Percentiles rank a stretch among this genome's conserved stretches.
Conservation (phyloP, 2,329 filamentous ascomycete species). For the Aspergillus novofumigatus region DNA sequence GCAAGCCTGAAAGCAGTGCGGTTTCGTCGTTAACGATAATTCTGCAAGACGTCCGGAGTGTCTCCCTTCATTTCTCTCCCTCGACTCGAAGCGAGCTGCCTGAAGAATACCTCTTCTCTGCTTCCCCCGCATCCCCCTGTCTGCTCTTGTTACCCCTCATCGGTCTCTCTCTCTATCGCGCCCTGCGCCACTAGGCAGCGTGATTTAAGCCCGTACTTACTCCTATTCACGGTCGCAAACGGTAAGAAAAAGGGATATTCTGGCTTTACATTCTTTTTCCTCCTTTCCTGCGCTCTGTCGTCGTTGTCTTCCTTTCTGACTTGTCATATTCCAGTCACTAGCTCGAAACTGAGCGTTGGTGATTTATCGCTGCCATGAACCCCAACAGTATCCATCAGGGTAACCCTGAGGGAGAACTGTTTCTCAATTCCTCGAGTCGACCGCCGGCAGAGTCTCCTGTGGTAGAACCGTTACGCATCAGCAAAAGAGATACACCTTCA, state of each 20-base stretch:
- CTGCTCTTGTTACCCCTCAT: background rate
- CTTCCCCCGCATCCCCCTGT: constrained; percentile 1
- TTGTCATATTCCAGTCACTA: background rate
- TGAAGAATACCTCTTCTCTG: constrained; percentile 5
- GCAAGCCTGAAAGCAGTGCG: background rate
- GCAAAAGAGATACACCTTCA: constrained; percentile 68
- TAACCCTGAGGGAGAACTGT: constrained; percentile 76
- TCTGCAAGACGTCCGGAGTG: background rate
- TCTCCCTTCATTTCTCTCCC: constrained; percentile 3
- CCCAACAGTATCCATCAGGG: constrained; percentile 51
- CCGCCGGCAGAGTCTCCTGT: constrained; percentile 64
- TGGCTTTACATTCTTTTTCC: constrained; percentile 5
- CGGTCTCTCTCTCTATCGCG: background rate
- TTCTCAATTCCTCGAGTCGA: constrained; percentile 44
- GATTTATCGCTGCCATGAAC: constrained; percentile 32
- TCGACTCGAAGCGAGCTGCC: background rate
- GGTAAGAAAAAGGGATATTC: background rate
- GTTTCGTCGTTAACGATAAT: background rate
- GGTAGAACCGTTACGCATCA: constrained; percentile 78
- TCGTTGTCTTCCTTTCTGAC: background rate
- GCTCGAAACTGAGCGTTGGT: background rate
- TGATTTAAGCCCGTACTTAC: background rate
- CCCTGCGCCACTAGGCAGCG: background rate
- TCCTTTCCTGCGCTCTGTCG: constrained; percentile 6
- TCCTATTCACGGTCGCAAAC: background rate